Conservation (phyloP, 352 stramenopile genomes). For the Globisporangium nagaii region DNA sequence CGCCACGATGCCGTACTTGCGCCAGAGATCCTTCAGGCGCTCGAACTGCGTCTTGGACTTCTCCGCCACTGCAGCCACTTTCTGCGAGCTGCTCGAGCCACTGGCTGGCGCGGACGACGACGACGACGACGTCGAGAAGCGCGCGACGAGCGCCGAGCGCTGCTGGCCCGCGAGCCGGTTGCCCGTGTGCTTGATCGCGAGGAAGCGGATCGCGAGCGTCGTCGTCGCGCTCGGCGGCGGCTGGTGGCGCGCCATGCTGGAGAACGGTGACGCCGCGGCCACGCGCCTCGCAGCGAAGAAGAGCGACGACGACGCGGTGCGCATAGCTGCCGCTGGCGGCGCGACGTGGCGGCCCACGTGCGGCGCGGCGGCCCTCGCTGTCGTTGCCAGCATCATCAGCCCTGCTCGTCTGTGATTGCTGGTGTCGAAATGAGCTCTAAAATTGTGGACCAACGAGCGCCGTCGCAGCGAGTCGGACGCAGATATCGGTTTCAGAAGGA, state of each 20-base stretch:
- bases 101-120: conserved; percentile 11
- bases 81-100: not conserved
- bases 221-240: not conserved
- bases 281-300: not conserved
- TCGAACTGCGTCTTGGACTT: conserved; percentile 40
- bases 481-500: too few relatives aligned
- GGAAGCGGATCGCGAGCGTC: not conserved
- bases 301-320: not conserved
- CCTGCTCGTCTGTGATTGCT: not conserved
- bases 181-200: conserved; percentile 3
- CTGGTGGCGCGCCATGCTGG: not conserved
- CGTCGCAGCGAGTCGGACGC: too few relatives aligned
- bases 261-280: conserved; percentile 1
- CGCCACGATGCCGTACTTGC: conserved; percentile 76
- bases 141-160: conserved; percentile 6
- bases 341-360: not conserved
- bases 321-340: not conserved
- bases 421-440: not conserved
- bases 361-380: not conserved
- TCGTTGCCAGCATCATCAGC: not conserved
- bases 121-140: conserved; percentile 16
- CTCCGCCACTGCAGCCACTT: conserved; percentile 25
- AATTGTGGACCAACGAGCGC: too few relatives aligned
- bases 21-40: conserved; percentile 76
- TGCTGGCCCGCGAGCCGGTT: not conserved